Evolutionary conservation across 768 basidiomycete species (phyloP).

Genomic region (Russula dissimulans): DNA sequence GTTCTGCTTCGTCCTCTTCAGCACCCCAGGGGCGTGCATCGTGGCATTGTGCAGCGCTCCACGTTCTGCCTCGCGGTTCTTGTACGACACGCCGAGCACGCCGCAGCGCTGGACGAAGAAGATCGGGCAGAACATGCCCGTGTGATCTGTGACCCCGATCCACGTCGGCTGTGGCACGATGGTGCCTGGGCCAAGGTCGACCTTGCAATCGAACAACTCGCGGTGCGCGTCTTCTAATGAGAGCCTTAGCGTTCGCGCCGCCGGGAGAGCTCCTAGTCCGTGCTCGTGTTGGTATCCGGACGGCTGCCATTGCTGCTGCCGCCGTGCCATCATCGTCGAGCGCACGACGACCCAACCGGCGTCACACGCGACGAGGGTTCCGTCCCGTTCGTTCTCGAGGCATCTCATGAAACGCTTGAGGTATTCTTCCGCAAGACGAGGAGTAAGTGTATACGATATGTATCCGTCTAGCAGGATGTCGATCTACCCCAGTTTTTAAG

Average conservation of each 20-base stretch:
- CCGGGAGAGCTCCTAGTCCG: too few species aligned
- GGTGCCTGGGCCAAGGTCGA: neutral
- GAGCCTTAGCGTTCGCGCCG: neutral
- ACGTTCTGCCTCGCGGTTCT: neutral
- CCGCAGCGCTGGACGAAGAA: slow-evolving; percentile 4
- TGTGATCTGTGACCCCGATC: neutral
- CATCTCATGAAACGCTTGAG: neutral
- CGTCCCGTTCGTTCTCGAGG: neutral
- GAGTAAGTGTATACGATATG: neutral
- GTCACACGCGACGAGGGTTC: neutral
- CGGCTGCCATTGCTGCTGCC: neutral
- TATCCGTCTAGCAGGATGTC: slow-evolving; percentile 4
- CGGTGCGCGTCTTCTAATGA: neutral
- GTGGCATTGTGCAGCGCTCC: neutral
- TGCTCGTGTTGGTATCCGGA: too few species aligned
- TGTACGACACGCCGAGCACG: slow-evolving; percentile 4
- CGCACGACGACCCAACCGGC: neutral
- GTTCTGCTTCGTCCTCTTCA: neutral
- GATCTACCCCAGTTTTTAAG: neutral
- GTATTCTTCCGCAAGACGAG: neutral
- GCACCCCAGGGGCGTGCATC: neutral
- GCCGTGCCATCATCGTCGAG: neutral
- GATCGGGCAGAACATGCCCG: neutral
- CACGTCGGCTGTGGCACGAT: slow-evolving; percentile 7
- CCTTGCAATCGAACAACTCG: neutral